Percentiles rank a stretch among this genome's conserved stretches.
Conservation (phyloP, 306 rosid genomes). For the Hippophae tibetana region DNA sequence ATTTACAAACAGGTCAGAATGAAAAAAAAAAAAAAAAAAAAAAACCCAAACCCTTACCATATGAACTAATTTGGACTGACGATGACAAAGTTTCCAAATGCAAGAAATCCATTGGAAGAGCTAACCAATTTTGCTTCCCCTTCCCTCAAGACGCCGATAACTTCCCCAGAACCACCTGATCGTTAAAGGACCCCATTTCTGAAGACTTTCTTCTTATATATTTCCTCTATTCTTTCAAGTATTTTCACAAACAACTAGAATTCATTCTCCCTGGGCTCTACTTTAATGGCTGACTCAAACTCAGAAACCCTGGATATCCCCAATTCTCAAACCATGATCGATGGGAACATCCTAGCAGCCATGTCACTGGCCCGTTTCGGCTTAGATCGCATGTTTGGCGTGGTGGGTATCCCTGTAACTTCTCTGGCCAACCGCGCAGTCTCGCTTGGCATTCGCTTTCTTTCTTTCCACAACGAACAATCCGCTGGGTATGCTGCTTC, state of each 20-base stretch:
- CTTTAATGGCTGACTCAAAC: slow-evolving; percentile 21
- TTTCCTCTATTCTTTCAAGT: neutral
- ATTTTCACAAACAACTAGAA: neutral
- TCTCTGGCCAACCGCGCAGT: slow-evolving; percentile 86
- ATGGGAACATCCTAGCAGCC: slow-evolving; percentile 65
- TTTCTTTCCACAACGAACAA: slow-evolving; percentile 91
- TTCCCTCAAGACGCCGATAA: too few species aligned
- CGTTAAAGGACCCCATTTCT: too few species aligned
- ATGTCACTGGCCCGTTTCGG: slow-evolving; percentile 55
- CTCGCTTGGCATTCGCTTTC: slow-evolving; percentile 62
- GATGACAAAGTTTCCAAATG: too few species aligned
- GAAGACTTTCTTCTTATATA: neutral
- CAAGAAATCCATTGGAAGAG: too few species aligned
- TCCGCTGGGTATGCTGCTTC: slow-evolving; percentile 98
- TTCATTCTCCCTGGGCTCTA: neutral
- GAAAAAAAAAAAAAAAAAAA: too few species aligned
- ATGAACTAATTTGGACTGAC: too few species aligned
- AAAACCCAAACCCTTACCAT: too few species aligned
- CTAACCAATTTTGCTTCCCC: too few species aligned
- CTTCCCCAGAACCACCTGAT: too few species aligned
- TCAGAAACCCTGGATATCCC: neutral
- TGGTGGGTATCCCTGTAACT: slow-evolving; percentile 90
- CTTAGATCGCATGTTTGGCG: slow-evolving; percentile 82
- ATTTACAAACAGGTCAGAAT: too few species aligned
- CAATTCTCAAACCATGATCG: slow-evolving; percentile 17